These are phyloP conservation scores for Tylopilus rubrobrunneus DNA, from an alignment of 768 basidiomycete genomes.

Conservation along the genomic window DNA sequence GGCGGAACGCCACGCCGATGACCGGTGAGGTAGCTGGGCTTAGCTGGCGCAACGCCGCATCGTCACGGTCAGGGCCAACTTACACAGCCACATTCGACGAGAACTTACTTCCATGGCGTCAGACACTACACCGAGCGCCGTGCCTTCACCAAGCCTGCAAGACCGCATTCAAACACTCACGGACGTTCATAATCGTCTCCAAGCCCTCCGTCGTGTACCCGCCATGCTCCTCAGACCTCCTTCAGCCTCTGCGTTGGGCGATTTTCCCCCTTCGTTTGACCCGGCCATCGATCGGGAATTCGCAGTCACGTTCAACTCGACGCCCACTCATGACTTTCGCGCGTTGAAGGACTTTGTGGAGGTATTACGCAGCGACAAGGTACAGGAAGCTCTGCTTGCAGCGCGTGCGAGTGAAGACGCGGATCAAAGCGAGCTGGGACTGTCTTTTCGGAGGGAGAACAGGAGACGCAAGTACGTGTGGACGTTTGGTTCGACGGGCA, in stretches of 20 bases:
- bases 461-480: constrained; percentile 55
- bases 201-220: constrained; percentile 45
- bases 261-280: constrained; percentile 28
- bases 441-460: constrained; percentile 43
- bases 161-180: constrained; percentile 45
- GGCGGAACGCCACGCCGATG: constrained; percentile 11
- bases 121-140: neutral
- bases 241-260: constrained; percentile 17
- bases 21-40: neutral
- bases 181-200: constrained; percentile 43
- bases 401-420: constrained; percentile 53
- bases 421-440: constrained; percentile 48
- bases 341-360: constrained; percentile 47
- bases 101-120: neutral
- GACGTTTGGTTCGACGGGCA: neutral
- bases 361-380: constrained; percentile 42
- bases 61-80: neutral
- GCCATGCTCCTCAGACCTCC: constrained; percentile 41
- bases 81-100: constrained; percentile 18
- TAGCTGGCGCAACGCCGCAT: neutral
- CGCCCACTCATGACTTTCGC: constrained; percentile 40
- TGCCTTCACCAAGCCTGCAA: constrained; percentile 30
- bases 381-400: constrained; percentile 55
- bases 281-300: constrained; percentile 27
- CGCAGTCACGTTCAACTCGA: constrained; percentile 25